Base-by-base conservation (phyloP, 768 basidiomycete genomes). In the Leccinum broughii region DNA sequence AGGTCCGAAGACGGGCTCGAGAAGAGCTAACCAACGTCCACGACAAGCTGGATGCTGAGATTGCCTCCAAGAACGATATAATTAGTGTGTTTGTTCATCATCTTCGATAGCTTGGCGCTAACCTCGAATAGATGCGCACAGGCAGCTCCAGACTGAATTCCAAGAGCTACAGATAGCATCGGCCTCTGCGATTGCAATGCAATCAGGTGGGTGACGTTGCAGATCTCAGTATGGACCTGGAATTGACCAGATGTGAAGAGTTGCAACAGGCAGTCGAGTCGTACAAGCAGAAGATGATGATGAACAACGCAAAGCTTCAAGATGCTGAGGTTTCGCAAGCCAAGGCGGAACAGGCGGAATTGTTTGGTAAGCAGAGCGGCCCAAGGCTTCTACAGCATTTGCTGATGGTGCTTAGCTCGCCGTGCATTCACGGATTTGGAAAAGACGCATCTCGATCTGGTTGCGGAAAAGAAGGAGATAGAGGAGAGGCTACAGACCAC, bases 271-370 rank as follows among this genome's bases (percentile, higher is more conserved):
- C 83, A 1, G 77, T 90, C 22, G 83, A 88, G 63, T 78, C 84
- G 17, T 86, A 88, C 74, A 85, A 88, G 67, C 75, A 81, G 32
- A 89, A 90, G 66, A 80, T 84, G 35, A 79, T 82, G 53, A 75
- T 79, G 1, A 84, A 85, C 58, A 81, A 85, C 32, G 80, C 81
- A 50, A 81, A 83, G 10, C 78, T 90, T 22, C 87, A 92, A 69
- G 83, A 83, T 13, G 81, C 85, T 1, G 90, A 92, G 67, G 84
- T 90, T 54, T 85, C 83, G 7, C 79, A 83, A 51, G 87, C 83
- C 6, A 90, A 85, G 65, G 80, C 83, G 14, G 82, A 84, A 51
- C 82, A 87, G 15, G 82, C 82, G 4, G 90, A 90, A 72, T 80
- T 83, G 5, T 80, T 83, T 64, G 79, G 90, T 90, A 60, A 55